Evolutionary conservation across 805 yeast genomes (phyloP), one percentile per base, ranked within the genome.

Genomic region (Tetrapisispora pingtungensis): DNA sequence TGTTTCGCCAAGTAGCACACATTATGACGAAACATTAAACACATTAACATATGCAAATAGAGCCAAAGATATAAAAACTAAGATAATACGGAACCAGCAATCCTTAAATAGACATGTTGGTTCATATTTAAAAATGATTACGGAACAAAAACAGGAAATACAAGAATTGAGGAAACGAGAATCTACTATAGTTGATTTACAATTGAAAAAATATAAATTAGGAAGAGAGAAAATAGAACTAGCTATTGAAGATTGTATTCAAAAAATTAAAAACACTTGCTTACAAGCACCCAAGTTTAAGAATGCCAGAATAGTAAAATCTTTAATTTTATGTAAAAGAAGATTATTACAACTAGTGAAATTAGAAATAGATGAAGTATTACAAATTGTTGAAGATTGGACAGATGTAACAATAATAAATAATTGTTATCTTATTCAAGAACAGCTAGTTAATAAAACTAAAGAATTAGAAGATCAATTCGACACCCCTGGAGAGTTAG

Each of bases 21-120:
- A 90, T 62, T 88, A 87, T 61, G 97, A 90, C 57, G 97, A 90
- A 58, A 89, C 97, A 1, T 68, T 85, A 42, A 90, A 90, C 60
- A 86, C 97, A 0, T 72, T 90, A 48, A 85, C 86, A 59, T 90
- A 89, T 62, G 97, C 97, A 0, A 80, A 87, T 58, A 69, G 96
- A 35, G 97, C 96, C 14, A 88, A 88, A 58, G 88, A 83, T 51
- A 89, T 89, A 53, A 84, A 84, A 58, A 89, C 96, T 0, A 85
- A 84, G 52, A 68, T 84, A 2, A 71, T 75, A 2, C 65, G 93
- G 48, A 88, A 88, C 57, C 80, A 78, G 49, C 87, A 79, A 42
- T 81, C 78, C 46, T 70, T 88, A 48, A 85, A 81, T 56, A 69
- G 90, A 36, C 96, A 86, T 64, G 89, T 87, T 36, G 87, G 93